A percentile compares a stretch with the other conserved stretches of the same genome.
phyloP scores from a whole-genome alignment of 345 rosid species.

The Gossypium rotundifolium region DNA sequence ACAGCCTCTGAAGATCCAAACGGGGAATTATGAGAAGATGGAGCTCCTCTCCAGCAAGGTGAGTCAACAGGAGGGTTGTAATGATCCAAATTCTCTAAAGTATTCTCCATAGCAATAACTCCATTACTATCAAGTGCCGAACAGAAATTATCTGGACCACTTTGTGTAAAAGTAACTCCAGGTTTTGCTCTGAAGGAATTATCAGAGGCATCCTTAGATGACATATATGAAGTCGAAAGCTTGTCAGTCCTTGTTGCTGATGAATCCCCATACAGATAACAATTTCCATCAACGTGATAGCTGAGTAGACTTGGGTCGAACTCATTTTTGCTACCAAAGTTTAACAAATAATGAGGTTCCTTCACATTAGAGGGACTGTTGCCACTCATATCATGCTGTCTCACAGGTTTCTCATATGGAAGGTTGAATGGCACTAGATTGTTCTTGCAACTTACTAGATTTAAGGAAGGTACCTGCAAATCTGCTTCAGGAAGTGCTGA shows the following conservation, averaged over 20 bases:
- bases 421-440: slow-evolving; percentile 23
- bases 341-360: slow-evolving; percentile 26
- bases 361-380: slow-evolving; percentile 16
- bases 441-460: slow-evolving; percentile 21
- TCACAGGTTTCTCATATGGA: slow-evolving; percentile 22
- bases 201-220: slow-evolving; percentile 25
- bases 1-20: slow-evolving; percentile 25
- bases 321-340: slow-evolving; percentile 23
- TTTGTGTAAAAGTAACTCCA: slow-evolving; percentile 26
- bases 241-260: slow-evolving; percentile 18
- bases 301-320: slow-evolving; percentile 33
- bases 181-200: slow-evolving; percentile 13
- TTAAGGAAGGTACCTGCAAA: slow-evolving; percentile 27
- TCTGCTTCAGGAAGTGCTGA: slow-evolving; percentile 28
- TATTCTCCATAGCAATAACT: slow-evolving; percentile 26
- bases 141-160: slow-evolving; percentile 29
- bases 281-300: slow-evolving; percentile 26
- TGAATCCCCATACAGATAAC: slow-evolving; percentile 18
- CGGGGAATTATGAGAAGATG: slow-evolving; percentile 27
- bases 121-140: slow-evolving; percentile 29
- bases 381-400: slow-evolving; percentile 16
- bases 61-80: slow-evolving; percentile 41
- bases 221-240: slow-evolving; percentile 19
- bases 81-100: slow-evolving; percentile 38
- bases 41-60: slow-evolving; percentile 55